Evolutionary conservation across 2,329 filamentous ascomycete genomes (phyloP), one percentile per base, ranked within the genome.

Genomic region (Aspergillus quadricinctus): DNA sequence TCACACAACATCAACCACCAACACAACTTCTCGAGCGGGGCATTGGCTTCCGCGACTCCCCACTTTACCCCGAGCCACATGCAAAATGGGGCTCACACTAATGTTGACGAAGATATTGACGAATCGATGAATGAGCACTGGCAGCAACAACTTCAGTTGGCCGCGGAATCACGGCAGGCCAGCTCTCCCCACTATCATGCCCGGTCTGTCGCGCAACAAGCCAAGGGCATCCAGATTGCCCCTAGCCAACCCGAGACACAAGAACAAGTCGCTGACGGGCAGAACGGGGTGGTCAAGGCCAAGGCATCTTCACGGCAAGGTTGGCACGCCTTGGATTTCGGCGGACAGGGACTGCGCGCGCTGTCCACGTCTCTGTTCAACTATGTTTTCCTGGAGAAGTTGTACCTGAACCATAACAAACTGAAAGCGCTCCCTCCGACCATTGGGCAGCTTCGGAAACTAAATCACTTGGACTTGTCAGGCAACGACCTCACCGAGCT

Each of bases 391-490:
- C 80, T 99, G 55, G 89, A 89, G 63, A 93, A 95, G 74, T 83
- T 99, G 29, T 97, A 96, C 73, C 85, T 99, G 60, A 92, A 92
- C 66, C 93, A 92, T 64, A 99, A 99, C 80, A 92, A 92, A 72
- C 82, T 99, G 57, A 86, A 86, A 28, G 81, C 83, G 48, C 78
- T 99, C n/a, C 92, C 93, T 11, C 78, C 88, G 40, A 81, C 86
- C 23, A 91, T 99, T 70, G 92, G 94, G 41, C 83, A 88, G 65
- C 80, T 99, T 62, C 87, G 92, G 61, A 88, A 89, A 61, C 78
- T 99, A 50, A 88, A 85, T 37, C 84, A 92, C 67, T 83, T 99
- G 50, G 93, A 99, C 73, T 82, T 92, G 3, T 97, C 94, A 0
- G 86, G 88, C 76, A 99, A 99, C 73, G 85, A 93, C 59, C 81